Evolutionary conservation across 371 early-diverging fungal genomes (phyloP), one percentile per base, ranked within the genome.

Genomic region (Apophysomyces trapeziformis): DNA sequence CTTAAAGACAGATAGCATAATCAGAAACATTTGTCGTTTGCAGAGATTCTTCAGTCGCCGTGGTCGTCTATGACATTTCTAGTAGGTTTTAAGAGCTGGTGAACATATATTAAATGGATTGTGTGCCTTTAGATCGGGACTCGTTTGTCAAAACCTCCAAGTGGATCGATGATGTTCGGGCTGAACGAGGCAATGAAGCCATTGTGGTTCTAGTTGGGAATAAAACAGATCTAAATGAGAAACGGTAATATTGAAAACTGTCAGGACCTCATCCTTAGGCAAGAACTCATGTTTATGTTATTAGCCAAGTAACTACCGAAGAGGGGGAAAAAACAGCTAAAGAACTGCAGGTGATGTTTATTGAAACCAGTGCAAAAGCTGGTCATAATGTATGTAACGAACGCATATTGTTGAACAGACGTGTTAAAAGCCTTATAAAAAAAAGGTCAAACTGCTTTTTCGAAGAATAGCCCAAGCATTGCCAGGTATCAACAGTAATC

Each of bases 101-200:
- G 32, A 26, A 26, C 32, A 26, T 26, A 3, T 11, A 32, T 59
- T 60, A 14, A 18, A 41, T 41, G 1, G 1, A 11, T 41, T 11
- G 2, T 41, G 8, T 41, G 8, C 46, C 9, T 38, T 18, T 75
- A 93, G 96, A 92, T 79, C 89, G 92, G 54, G 91, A 91, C 66
- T 96, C 97, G 14, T 99, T 99, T 81, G 73, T 89, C 74, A 96
- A 94, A 79, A 96, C 99, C 13, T 88, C 93, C 60, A 94, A 95
- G 71, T 99, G 99, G 99, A 95, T 99, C 64, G 97, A 98, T 67
- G 97, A 99, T 77, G 97, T 99, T 26, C 92, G 98, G 54, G 93
- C 93, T n/a, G 98, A 98, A 83, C 93, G 99, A 62, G 99, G 99
- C 56, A 90, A 91, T 73, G 96, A 98, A 73, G 97, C 96, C 16